A percentile compares a stretch with the other conserved stretches of the same genome.
Conservation (phyloP, 2,329 filamentous ascomycete genomes). For the Ceratocystis destructans region DNA sequence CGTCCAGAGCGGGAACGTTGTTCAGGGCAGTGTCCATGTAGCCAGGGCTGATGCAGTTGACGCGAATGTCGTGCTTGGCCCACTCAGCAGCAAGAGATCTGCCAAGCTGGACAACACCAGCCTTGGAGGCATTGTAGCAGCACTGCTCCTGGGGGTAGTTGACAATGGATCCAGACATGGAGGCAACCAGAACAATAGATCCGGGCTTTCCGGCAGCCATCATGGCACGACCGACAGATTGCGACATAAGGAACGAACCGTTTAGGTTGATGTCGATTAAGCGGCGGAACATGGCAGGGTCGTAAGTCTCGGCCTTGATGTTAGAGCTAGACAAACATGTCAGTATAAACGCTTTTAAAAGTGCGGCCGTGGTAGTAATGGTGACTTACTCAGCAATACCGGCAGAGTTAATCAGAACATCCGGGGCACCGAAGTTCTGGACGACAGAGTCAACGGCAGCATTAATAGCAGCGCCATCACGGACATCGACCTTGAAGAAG, state of each 20-base stretch:
- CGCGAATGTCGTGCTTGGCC: constrained; percentile 66
- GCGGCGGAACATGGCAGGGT: constrained; percentile 60
- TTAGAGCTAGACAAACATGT: constrained; percentile 39
- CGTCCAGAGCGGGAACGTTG: constrained; percentile 62
- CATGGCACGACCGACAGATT: constrained; percentile 59
- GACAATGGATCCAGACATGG: constrained; percentile 72
- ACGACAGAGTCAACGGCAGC: constrained; percentile 54
- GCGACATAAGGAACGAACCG: constrained; percentile 63
- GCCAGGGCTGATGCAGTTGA: constrained; percentile 72
- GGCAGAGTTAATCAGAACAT: constrained; percentile 67
- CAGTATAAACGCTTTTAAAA: constrained; percentile 23
- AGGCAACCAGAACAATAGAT: constrained; percentile 61
- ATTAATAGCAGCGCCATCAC: constrained; percentile 55
- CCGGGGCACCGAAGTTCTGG: constrained; percentile 52
- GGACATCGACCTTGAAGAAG: constrained; percentile 69
- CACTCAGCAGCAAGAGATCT: constrained; percentile 75
- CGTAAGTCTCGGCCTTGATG: constrained; percentile 68
- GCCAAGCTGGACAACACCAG: constrained; percentile 62
- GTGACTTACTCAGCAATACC: constrained; percentile 51
- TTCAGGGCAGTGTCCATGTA: constrained; percentile 81
- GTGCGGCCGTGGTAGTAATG: too few relatives aligned
- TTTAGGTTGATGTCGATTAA: constrained; percentile 74
- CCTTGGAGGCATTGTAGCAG: constrained; percentile 76
- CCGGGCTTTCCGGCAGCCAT: constrained; percentile 58
- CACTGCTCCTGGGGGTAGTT: constrained; percentile 77